A percentile compares a stretch with the other conserved stretches of the same genome.
phyloP scores from a whole-genome alignment of 2,329 filamentous ascomycete genomes.

The Verticillium nubilum region DNA sequence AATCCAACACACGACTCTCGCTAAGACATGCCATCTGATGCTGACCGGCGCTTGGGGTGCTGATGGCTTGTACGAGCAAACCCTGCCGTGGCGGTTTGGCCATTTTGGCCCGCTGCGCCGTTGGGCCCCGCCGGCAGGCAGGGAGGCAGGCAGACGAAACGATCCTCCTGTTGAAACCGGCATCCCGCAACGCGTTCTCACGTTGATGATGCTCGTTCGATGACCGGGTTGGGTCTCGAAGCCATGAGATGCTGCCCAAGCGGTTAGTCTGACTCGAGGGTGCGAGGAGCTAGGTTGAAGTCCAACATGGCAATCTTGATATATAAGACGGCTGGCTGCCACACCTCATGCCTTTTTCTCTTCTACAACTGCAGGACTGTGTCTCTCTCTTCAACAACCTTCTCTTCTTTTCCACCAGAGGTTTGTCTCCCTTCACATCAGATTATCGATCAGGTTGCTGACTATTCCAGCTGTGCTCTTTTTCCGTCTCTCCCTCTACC shows the following conservation, averaged over 20 bases:
- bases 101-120: neutral
- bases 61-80: neutral
- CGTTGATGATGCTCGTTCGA: neutral
- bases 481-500: slow-evolving; percentile 10
- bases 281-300: neutral
- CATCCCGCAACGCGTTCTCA: neutral
- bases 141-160: neutral
- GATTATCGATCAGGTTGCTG: neutral
- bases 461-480: slow-evolving; percentile 22
- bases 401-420: slow-evolving; percentile 8
- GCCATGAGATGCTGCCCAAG: neutral
- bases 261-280: neutral
- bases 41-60: neutral
- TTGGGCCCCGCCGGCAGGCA: neutral
- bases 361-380: slow-evolving; percentile 6
- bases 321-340: neutral
- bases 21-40: neutral
- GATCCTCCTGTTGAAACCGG: neutral
- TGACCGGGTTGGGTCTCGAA: neutral
- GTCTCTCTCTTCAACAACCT: slow-evolving; percentile 6
- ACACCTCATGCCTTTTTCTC: slow-evolving; percentile 1
- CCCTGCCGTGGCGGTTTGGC: neutral
- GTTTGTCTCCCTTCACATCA: neutral
- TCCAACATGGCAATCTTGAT: too few species aligned
- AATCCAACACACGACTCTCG: too few species aligned